These are phyloP conservation scores for Penicillium herquei DNA, from an alignment of 495 filamentous ascomycete genomes.

Conservation along the genomic window DNA sequence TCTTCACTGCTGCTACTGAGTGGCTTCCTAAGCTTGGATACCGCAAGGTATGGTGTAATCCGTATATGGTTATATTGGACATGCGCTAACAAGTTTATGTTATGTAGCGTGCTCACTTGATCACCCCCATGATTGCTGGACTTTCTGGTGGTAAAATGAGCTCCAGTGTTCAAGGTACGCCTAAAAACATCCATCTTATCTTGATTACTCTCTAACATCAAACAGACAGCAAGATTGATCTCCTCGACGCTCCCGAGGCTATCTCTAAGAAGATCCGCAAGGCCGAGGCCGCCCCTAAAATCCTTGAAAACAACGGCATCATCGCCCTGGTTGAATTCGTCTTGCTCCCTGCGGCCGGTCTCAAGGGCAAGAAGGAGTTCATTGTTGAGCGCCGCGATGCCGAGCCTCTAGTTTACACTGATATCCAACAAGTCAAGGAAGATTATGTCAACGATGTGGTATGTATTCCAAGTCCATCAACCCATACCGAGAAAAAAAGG, in stretches of 20 bases:
- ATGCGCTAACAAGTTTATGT: not conserved
- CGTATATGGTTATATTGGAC: not conserved
- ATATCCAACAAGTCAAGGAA: constrained; percentile 65
- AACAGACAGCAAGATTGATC: constrained; percentile 69
- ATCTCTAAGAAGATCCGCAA: constrained; percentile 75
- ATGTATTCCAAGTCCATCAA: constrained; percentile 29
- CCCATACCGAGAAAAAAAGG: constrained; percentile 12
- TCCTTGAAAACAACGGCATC: constrained; percentile 82
- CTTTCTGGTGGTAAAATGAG: constrained; percentile 68
- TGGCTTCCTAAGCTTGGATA: constrained; percentile 44
- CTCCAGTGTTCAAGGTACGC: constrained; percentile 39
- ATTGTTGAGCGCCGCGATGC: constrained; percentile 37
- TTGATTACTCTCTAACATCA: constrained; percentile 12
- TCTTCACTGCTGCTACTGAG: constrained; percentile 75
- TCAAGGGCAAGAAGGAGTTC: constrained; percentile 38
- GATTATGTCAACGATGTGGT: constrained; percentile 83
- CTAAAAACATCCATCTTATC: not conserved
- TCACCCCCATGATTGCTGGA: constrained; percentile 90
- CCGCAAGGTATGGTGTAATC: constrained; percentile 41
- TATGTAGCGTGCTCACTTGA: constrained; percentile 66
- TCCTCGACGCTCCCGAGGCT: constrained; percentile 72
- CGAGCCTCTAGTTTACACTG: constrained; percentile 75
- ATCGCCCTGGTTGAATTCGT: constrained; percentile 81
- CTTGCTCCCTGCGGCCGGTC: constrained; percentile 64
- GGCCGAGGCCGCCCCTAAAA: constrained; percentile 69